phyloP scores from a whole-genome alignment of 2,329 filamentous ascomycete genomes.

The Aspergillus fijiensis region DNA sequence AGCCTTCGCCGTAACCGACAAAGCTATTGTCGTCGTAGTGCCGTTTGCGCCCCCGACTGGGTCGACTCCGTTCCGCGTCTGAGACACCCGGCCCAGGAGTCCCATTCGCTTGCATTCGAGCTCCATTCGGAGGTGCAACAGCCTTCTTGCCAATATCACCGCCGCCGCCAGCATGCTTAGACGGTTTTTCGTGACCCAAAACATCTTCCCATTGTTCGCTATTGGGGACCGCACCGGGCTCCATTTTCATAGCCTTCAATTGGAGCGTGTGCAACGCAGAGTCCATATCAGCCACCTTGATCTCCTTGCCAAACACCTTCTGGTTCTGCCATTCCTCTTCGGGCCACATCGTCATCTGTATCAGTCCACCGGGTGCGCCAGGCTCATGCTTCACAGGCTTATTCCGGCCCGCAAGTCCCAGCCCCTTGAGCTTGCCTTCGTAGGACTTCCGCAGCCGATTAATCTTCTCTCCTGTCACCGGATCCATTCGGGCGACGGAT shows the following conservation, averaged over 20 bases:
- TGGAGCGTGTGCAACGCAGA: conserved; percentile 44
- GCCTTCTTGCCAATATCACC: conserved; percentile 33
- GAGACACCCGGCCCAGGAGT: conserved; percentile 21
- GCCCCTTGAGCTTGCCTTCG: conserved; percentile 51
- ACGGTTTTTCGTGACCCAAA: conserved; percentile 48
- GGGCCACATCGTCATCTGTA: conserved; percentile 47
- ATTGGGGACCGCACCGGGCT: conserved; percentile 47
- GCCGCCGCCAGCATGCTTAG: conserved; percentile 33
- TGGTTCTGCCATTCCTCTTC: conserved; percentile 54
- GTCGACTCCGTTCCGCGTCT: conserved; percentile 39
- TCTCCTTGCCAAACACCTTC: conserved; percentile 48
- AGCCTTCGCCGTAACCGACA: conserved; percentile 53
- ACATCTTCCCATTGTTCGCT: conserved; percentile 51
- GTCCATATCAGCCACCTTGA: conserved; percentile 44
- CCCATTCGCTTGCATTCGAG: conserved; percentile 31
- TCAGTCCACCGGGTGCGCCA: conserved; percentile 38
- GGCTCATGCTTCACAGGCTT: conserved; percentile 48
- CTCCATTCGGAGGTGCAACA: conserved; percentile 22
- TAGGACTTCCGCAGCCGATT: conserved; percentile 61
- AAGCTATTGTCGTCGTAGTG: conserved; percentile 54
- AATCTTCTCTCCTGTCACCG: conserved; percentile 63
- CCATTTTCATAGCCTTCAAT: conserved; percentile 48
- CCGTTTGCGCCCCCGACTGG: conserved; percentile 50
- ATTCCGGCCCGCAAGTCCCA: conserved; percentile 50
- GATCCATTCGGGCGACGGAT: conserved; percentile 60